Conservation (phyloP, 2,329 filamentous ascomycete species). For the Penicillium crustosum region DNA sequence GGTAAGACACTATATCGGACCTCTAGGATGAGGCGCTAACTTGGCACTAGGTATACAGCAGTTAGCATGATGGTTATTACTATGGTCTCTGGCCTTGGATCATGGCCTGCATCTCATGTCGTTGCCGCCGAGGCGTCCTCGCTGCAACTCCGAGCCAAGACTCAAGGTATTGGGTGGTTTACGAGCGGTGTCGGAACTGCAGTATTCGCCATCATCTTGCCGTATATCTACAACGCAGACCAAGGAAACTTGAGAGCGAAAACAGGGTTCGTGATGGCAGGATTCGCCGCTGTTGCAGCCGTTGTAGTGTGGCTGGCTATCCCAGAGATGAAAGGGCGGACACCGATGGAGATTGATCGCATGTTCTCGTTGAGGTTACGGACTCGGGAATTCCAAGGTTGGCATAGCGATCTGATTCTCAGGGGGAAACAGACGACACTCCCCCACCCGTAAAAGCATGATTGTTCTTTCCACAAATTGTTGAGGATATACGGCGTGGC, state of each 20-base stretch:
- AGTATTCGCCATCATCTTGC: constrained; percentile 47
- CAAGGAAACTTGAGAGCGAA: constrained; percentile 18
- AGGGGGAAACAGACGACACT: not conserved
- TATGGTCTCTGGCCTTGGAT: constrained; percentile 37
- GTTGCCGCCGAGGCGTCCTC: constrained; percentile 34
- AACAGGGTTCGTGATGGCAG: constrained; percentile 23
- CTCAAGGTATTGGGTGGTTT: constrained; percentile 43
- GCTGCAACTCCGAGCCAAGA: constrained; percentile 35
- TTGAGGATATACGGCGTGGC: too few species aligned
- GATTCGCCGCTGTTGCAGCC: constrained; percentile 15
- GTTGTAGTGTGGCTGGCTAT: constrained; percentile 46
- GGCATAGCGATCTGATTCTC: constrained; percentile 11
- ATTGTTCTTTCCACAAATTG: not conserved
- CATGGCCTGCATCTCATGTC: constrained; percentile 36
- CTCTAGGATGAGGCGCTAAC: not conserved
- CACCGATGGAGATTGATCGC: constrained; percentile 49
- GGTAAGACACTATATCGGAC: constrained; percentile 28
- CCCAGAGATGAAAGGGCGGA: constrained; percentile 54
- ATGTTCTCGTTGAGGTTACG: constrained; percentile 27
- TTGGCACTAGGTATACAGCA: constrained; percentile 35
- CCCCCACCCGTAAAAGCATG: not conserved
- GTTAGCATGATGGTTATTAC: constrained; percentile 47
- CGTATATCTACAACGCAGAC: constrained; percentile 47
- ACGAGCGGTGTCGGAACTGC: constrained; percentile 40
- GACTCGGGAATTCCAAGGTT: constrained; percentile 16